Conservation (phyloP, 2,329 filamentous ascomycete species). For the Xylariales sp. region DNA sequence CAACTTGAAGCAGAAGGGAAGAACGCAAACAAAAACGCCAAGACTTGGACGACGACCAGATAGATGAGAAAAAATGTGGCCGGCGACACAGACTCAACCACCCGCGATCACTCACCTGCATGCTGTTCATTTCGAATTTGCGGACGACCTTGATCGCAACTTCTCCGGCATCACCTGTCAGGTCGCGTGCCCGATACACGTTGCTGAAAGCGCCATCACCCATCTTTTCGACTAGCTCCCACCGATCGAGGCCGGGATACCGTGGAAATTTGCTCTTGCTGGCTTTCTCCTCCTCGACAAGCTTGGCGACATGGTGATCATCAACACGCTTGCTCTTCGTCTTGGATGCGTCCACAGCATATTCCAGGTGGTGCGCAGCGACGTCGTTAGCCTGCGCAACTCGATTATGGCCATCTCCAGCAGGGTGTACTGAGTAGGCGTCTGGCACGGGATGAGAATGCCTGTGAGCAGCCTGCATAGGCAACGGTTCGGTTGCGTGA, state of each 20-base stretch:
- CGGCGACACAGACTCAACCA: conserved; percentile 21
- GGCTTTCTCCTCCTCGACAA: conserved; percentile 89
- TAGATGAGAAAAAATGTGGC: conserved; percentile 13
- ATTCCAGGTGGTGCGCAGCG: conserved; percentile 59
- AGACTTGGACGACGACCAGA: conserved; percentile 6
- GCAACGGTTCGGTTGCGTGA: conserved; percentile 36
- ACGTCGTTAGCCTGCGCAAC: conserved; percentile 64
- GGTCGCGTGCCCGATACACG: conserved; percentile 85
- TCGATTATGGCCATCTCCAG: conserved; percentile 56
- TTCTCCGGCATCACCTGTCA: conserved; percentile 65
- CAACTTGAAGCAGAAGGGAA: no score
- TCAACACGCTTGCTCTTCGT: conserved; percentile 42
- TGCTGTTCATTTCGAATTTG: conserved; percentile 98
- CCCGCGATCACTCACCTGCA: conserved; percentile 72
- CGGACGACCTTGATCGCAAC: conserved; percentile 98
- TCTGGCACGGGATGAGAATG: conserved; percentile 34
- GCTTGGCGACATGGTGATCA: conserved; percentile 72
- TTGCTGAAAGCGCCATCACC: conserved; percentile 98
- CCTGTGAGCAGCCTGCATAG: conserved; percentile 30
- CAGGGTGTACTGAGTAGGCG: conserved; percentile 58
- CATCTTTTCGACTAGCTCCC: conserved; percentile 92
- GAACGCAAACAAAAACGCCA: conserved; percentile 14
- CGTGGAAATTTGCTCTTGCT: conserved; percentile 79
- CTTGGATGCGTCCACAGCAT: conserved; percentile 39
- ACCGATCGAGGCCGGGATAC: conserved; percentile 82